A percentile compares a stretch with the other conserved stretches of the same genome.
Conservation (phyloP, 768 basidiomycete species). For the Sarcomyxa edulis region DNA sequence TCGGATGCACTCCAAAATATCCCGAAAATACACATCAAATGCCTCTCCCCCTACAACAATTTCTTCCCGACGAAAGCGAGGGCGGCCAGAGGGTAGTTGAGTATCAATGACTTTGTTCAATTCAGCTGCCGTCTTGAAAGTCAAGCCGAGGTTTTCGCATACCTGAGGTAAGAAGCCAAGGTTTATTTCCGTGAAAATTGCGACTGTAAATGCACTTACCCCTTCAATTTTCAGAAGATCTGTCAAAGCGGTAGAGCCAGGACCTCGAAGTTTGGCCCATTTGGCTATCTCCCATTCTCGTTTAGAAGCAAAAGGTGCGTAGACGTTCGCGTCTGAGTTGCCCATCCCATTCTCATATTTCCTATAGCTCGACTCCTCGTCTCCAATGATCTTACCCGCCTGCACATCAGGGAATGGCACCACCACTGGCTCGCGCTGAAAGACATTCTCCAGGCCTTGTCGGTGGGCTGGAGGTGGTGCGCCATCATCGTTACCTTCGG, state of each 20-base stretch:
- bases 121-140: constrained; percentile 21
- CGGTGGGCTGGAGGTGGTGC: too few species aligned
- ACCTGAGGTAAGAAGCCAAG: constrained; percentile 17
- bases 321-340: too few species aligned
- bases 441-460: too few species aligned
- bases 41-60: constrained; percentile 18
- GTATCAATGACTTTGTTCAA: constrained; percentile 28
- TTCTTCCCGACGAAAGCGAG: constrained; percentile 17
- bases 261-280: constrained; percentile 20
- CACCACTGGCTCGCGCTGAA: too few species aligned
- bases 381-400: too few species aligned
- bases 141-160: constrained; percentile 19
- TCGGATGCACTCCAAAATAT: constrained; percentile 16
- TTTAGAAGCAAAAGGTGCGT: constrained; percentile 17
- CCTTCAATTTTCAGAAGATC: constrained; percentile 3
- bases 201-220: too few species aligned
- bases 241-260: constrained; percentile 16
- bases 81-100: constrained; percentile 18
- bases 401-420: too few species aligned
- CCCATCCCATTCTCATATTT: too few species aligned
- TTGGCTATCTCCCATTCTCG: constrained; percentile 20
- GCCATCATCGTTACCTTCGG: too few species aligned
- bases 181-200: too few species aligned
- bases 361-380: too few species aligned
- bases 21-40: constrained; percentile 16